Evolutionary conservation across 2,329 filamentous ascomycete genomes (phyloP), one percentile per base, ranked within the genome.

Genomic region (Rutstroemia sp.): DNA sequence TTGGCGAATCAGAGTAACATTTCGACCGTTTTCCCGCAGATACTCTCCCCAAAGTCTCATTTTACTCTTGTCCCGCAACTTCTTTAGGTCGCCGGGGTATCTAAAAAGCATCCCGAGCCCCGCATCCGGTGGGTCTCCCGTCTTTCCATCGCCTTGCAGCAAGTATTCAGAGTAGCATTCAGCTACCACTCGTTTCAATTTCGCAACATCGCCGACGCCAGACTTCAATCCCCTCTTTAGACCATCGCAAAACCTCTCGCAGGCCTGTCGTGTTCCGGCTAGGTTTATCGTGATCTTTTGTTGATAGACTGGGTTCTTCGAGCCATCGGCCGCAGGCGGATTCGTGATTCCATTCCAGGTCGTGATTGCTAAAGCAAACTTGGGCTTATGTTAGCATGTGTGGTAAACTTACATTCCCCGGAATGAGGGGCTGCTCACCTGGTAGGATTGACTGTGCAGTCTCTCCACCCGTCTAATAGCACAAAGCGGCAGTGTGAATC

Each of bases 1-100:
- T 70, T 99, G 94, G 57, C 94, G 88, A 58, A 99, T 87, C 52
- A 99, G 75, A 1, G 92, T 97, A 54, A 88, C 82, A 72, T 96
- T 97, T 57, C 94, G 85, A 51, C 94, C 94, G 69, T 97, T 97
- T 70, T 97, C 94, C 70, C 90, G 82, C 59, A 99, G 78, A 71
- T 99, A 99, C 73, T 99, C 94, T 57, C 89, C 90, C 94, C 94
- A 99, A 42, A 99, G 75, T 47, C 94, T 82, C 88, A 99, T 97
- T 77, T 99, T 99, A 68, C 92, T 95, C 57, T 91, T 82, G 71
- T 99, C 94, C 64, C 94, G 82, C 58, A 97, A 79, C 73, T 97
- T 97, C 69, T 92, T 89, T 39, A 92, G 83, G 74, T 99, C 95
- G 56, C 94, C 94, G 1, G 94, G 94, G 69, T 99, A 99, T 67